Evolutionary conservation across 495 filamentous ascomycete genomes (phyloP), one percentile per base, ranked within the genome.

Genomic region (Penicillium coffeae): DNA sequence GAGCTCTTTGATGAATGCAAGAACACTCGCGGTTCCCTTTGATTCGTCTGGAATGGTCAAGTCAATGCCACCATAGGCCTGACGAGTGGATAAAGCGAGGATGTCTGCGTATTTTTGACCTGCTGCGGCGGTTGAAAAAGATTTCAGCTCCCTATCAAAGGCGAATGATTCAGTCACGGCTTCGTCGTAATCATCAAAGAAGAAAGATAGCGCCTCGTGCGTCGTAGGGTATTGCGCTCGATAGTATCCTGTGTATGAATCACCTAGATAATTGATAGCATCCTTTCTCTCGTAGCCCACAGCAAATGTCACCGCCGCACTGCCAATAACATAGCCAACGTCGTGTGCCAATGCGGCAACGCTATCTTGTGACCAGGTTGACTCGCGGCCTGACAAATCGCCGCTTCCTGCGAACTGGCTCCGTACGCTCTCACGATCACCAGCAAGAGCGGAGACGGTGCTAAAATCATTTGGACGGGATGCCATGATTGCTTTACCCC

Each of bases 1-100:
- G 20, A 79, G 71, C 54, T 79, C 75, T 47, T 81, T 79, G 48
- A 79, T 59, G 41, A 78, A 81, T 10, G 72, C 66, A 48, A 80
- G 58, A 33, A 68, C 60, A 45, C 69, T 63, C 27, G 58, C 59
- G 10, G 68, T 73, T 51, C 70, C 64, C 9, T 68, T 70, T 22
- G 73, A 69, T 30, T 69, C 61, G 10, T 62, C 53, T 4, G 72
- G 64, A 21, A 78, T 71, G 0, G 66, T 73, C 30, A 77, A 30
- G 21, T 78, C 75, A 42, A 75, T 71, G 8, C 67, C 73, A 42
- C 71, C 76, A 46, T 70, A 78, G n/a, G 67, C 73, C 41, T 79
- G 76, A 13, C 74, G 66, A 16, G 70, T 63, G 7, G 69, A 74
- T 34, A 77, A 51, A 33, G 72, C 64, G 13, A 78, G 52, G 32